Base-by-base conservation (phyloP, 2,329 filamentous ascomycete genomes). In the Fusarium phyllophilum region DNA sequence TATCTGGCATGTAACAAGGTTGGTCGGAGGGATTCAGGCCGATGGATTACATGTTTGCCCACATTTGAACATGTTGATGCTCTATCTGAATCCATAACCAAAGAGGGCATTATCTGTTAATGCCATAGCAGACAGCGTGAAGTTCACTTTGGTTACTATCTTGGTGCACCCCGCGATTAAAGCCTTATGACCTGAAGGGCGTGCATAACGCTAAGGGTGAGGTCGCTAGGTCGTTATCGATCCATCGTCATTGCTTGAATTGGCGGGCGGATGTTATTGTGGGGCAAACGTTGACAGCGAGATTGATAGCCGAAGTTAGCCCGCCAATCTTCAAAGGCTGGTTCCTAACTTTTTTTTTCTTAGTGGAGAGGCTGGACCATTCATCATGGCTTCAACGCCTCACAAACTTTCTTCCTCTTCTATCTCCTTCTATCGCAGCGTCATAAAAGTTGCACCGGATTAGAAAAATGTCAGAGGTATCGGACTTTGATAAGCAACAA, bases 401-500 rank as follows among this genome's bases (percentile, higher is more conserved):
- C 49, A 44, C 57, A 57, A 61, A 65, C 46, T 62, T 68, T 71
- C 56, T 68, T 70, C 56, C 44, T 55, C 62, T 52, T 38, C 55
- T 55, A 49, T 59, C 34, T 48, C 59, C 51, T 56, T 55, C 36
- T 52, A 51, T 66, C 54, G 26, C 52, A 54, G 52, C 56, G 39
- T 66, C 34, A 29, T 38, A 67, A 39, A 46, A 58, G 64, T 63
- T 68, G 65, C 49, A 26, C 55, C 44, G 45, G 57, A 68, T 62
- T 70, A 70, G 57, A 41, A 76, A 74, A 64, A 88, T 88, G 86
- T 77, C 83, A 74, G 86, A 89, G 74, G 87, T 87, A 61, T 87
- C 89, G 49, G 89, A 92, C 78, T 88, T 97, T 46, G 94, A 97
- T 81, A 89, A 89, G 70, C 93, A 96, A 79, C 89, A 94, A 22